Conservation (phyloP, 306 rosid species). For the Glycyrrhiza uralensis region DNA sequence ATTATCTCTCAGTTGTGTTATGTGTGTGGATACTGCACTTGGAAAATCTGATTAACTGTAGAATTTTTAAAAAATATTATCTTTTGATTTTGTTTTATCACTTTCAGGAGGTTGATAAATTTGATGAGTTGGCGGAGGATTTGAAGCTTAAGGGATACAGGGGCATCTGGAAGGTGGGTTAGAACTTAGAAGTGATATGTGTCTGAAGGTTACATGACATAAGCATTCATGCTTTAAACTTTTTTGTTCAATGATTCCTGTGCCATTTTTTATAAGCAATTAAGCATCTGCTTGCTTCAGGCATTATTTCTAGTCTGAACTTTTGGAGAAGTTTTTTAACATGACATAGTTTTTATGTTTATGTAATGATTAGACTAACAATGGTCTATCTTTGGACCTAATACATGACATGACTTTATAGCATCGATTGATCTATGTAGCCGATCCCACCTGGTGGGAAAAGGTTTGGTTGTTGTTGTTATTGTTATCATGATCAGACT, state of each 20-base stretch:
- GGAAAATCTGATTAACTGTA: conserved; percentile 9
- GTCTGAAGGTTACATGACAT: conserved; percentile 16
- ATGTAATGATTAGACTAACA: neutral
- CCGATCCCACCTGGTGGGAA: neutral
- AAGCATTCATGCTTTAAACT: neutral
- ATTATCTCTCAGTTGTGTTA: neutral
- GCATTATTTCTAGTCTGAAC: conserved; percentile 4
- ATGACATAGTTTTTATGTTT: neutral
- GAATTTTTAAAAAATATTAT: neutral
- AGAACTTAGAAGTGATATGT: conserved; percentile 24
- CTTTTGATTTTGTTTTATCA: conserved; percentile 25
- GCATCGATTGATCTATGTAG: neutral
- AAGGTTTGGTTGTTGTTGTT: neutral
- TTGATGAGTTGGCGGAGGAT: conserved; percentile 66
- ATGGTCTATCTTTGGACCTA: neutral
- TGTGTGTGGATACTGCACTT: neutral
- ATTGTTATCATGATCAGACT: neutral
- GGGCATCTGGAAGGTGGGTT: conserved; percentile 89
- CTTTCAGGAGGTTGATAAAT: conserved; percentile 91
- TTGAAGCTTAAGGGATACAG: conserved; percentile 64
- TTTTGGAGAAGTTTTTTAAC: neutral
- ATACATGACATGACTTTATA: neutral
- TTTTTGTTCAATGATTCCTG: conserved; percentile 4
- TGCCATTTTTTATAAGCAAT: conserved; percentile 1
- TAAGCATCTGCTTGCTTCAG: neutral